Percentiles rank a stretch among this genome's conserved stretches.
Conservation (phyloP, 768 basidiomycete genomes). For the Leccinum truebloodii region DNA sequence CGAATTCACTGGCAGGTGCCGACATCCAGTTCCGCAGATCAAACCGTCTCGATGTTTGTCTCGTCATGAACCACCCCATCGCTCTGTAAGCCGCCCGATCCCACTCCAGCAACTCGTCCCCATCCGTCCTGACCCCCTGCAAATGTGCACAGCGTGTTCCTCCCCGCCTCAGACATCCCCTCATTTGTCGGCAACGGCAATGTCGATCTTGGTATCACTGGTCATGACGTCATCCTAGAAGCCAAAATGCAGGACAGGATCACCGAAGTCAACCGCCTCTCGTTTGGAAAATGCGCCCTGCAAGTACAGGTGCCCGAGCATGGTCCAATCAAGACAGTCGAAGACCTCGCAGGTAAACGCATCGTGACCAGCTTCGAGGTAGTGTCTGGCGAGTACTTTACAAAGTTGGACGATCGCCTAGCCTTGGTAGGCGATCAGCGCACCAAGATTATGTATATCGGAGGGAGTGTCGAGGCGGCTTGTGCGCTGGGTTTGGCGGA, state of each 20-base stretch:
- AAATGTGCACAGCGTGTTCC: constrained; percentile 74
- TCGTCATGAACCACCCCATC: constrained; percentile 92
- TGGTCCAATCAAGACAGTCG: constrained; percentile 64
- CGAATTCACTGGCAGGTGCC: constrained; percentile 56
- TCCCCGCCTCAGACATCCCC: constrained; percentile 95
- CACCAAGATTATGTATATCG: constrained; percentile 93
- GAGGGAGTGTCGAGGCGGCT: constrained; percentile 97
- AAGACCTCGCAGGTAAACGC: constrained; percentile 86
- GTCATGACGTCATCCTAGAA: constrained; percentile 96
- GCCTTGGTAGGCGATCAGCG: constrained; percentile 52
- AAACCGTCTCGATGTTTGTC: constrained; percentile 85
- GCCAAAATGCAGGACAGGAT: constrained; percentile 78
- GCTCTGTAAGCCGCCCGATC: constrained; percentile 66
- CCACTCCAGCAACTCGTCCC: neutral
- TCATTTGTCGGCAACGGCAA: constrained; percentile 98
- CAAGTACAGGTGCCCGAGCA: constrained; percentile 90
- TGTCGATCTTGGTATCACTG: constrained; percentile 96
- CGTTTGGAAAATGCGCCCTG: constrained; percentile 89
- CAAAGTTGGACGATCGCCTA: constrained; percentile 55
- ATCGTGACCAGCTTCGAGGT: constrained; percentile 95
- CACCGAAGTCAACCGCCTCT: constrained; percentile 78
- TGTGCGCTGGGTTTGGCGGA: constrained; percentile 96
- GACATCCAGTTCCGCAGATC: constrained; percentile 93
- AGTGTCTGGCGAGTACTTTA: constrained; percentile 81
- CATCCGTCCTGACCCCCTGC: neutral